A percentile compares a stretch with the other conserved stretches of the same genome.
Conservation (phyloP, 2,329 filamentous ascomycete species). For the Calonectria honghensis region DNA sequence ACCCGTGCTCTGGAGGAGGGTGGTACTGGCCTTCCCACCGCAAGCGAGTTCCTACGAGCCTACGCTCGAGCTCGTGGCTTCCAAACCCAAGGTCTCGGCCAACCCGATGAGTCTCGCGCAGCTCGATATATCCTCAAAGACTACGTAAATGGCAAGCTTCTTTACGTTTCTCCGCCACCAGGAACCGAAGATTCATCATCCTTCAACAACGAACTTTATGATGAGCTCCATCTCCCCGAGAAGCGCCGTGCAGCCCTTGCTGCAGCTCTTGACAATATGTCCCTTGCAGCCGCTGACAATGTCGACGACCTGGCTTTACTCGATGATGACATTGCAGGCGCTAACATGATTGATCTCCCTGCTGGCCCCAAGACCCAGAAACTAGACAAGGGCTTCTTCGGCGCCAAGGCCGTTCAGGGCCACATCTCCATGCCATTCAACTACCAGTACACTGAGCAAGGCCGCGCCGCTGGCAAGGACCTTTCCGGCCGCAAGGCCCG, state of each 20-base stretch:
- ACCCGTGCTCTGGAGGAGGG: slow-evolving; percentile 91
- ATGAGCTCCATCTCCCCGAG: slow-evolving; percentile 85
- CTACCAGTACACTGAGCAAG: slow-evolving; percentile 91
- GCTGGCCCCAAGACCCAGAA: slow-evolving; percentile 83
- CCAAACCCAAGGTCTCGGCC: slow-evolving; percentile 89
- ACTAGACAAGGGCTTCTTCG: slow-evolving; percentile 94
- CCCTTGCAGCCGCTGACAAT: slow-evolving; percentile 58
- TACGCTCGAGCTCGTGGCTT: slow-evolving; percentile 95
- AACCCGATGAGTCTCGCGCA: slow-evolving; percentile 94
- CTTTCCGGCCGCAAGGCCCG: slow-evolving; percentile 89
- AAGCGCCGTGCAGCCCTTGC: slow-evolving; percentile 83
- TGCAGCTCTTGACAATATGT: slow-evolving; percentile 68
- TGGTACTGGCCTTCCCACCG: slow-evolving; percentile 89
- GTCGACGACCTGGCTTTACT: slow-evolving; percentile 52
- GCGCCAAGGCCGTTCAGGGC: slow-evolving; percentile 75
- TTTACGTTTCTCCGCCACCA: slow-evolving; percentile 93
- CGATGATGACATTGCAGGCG: slow-evolving; percentile 55
- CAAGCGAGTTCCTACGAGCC: slow-evolving; percentile 87
- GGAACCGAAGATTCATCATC: slow-evolving; percentile 80
- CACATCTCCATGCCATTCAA: slow-evolving; percentile 89
- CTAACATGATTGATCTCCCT: slow-evolving; percentile 71
- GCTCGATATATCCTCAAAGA: slow-evolving; percentile 95
- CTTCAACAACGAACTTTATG: slow-evolving; percentile 95
- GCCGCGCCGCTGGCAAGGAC: slow-evolving; percentile 75
- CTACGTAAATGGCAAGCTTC: slow-evolving; percentile 96